These are phyloP conservation scores for Clitoria ternatea DNA, from an alignment of 306 rosid genomes.

Conservation along the genomic window DNA sequence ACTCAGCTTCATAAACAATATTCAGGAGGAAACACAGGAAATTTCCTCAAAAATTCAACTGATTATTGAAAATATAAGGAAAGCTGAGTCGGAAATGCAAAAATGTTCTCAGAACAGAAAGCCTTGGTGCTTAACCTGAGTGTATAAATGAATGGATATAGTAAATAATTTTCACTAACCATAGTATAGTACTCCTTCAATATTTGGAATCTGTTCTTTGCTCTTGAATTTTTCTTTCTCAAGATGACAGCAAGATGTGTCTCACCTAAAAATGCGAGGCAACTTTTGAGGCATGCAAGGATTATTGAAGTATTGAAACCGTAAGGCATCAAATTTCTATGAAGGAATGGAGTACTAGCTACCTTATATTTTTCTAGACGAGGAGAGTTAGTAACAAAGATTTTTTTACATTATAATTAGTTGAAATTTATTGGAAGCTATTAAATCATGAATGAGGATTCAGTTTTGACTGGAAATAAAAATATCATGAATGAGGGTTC, in stretches of 20 bases:
- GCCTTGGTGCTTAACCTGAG: slow-evolving; percentile 21
- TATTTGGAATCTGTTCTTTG: slow-evolving; percentile 10
- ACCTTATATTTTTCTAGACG: too few species aligned
- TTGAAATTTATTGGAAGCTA: too few species aligned
- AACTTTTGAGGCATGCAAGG: neutral
- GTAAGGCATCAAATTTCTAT: neutral
- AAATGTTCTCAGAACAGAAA: slow-evolving; percentile 36
- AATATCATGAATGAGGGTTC: too few species aligned
- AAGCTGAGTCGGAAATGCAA: slow-evolving; percentile 65
- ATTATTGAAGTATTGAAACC: neutral
- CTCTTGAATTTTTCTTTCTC: neutral
- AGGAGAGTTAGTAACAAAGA: too few species aligned
- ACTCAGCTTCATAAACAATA: slow-evolving; percentile 51
- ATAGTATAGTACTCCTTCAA: slow-evolving; percentile 24
- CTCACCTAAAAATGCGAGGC: neutral
- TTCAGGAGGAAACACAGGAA: slow-evolving; percentile 69
- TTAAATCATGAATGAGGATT: too few species aligned
- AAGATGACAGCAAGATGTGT: neutral
- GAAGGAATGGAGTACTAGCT: neutral
- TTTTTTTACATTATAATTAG: too few species aligned
- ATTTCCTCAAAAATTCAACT: slow-evolving; percentile 64
- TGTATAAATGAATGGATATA: slow-evolving; percentile 12
- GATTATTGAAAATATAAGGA: slow-evolving; percentile 57
- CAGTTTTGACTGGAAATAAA: too few species aligned
- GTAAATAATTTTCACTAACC: slow-evolving; percentile 27